These are phyloP conservation scores for Chrysanthemum seticuspe DNA, from an alignment of 129 eudicot genomes.

Conservation along the genomic window DNA sequence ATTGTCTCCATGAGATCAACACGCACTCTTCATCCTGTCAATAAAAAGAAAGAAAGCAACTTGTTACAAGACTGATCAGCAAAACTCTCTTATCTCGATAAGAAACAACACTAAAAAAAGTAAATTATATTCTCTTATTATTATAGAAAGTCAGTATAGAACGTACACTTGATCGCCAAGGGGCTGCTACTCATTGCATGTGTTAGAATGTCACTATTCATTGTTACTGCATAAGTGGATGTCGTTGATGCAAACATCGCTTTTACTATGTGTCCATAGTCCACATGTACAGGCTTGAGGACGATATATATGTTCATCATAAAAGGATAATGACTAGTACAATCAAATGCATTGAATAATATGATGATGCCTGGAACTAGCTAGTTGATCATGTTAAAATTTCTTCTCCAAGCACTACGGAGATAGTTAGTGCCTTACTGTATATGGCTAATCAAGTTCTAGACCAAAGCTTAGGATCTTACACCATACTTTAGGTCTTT, in stretches of 20 bases:
- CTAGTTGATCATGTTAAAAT: too few species aligned
- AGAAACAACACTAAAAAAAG: slow-evolving; percentile 1
- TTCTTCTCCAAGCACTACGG: too few species aligned
- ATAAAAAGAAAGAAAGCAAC: slow-evolving; percentile 15
- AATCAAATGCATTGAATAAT: not conserved
- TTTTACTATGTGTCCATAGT: not conserved
- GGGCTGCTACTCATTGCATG: slow-evolving; percentile 1
- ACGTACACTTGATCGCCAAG: not conserved
- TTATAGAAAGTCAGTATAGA: not conserved
- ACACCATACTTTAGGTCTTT: too few species aligned
- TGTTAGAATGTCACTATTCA: slow-evolving; percentile 5
- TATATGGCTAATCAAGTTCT: too few species aligned
- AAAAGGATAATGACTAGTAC: slow-evolving; percentile 7
- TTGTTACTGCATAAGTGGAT: slow-evolving; percentile 27
- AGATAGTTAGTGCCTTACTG: too few species aligned
- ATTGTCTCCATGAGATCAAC: slow-evolving; percentile 35
- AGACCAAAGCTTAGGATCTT: too few species aligned
- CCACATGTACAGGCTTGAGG: not conserved
- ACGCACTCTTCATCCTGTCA: slow-evolving; percentile 18
- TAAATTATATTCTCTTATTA: slow-evolving; percentile 10
- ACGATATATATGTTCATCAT: not conserved
- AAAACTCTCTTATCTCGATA: slow-evolving; percentile 27
- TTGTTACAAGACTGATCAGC: slow-evolving; percentile 13
- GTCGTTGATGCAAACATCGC: not conserved
- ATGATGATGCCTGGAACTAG: too few species aligned